Evolutionary conservation across 495 filamentous ascomycete genomes (phyloP).

Genomic region (Penicillium malachiteum): DNA sequence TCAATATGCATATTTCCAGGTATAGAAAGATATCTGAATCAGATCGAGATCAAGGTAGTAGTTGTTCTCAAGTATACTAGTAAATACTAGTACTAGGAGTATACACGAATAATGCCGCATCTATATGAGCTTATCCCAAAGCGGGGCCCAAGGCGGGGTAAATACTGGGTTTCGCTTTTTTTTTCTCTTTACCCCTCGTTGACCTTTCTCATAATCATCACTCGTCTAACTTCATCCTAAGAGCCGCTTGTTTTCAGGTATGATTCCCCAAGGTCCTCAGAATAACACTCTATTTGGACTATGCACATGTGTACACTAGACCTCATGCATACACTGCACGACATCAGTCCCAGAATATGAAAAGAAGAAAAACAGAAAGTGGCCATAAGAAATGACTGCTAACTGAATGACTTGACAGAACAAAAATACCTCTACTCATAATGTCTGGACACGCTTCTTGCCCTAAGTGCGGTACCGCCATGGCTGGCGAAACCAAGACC

Average conservation of each 20-base stretch:
- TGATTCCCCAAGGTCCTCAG: background rate
- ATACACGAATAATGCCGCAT: no score
- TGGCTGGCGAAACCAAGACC: conserved; percentile 28
- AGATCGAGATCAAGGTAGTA: no score
- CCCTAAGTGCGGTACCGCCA: conserved; percentile 36
- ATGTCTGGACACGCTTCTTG: conserved; percentile 34
- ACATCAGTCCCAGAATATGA: background rate
- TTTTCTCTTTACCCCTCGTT: conserved; percentile 8
- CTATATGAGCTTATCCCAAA: conserved; percentile 3
- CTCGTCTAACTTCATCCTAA: conserved; percentile 3
- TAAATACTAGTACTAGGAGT: no score
- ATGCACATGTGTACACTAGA: background rate
- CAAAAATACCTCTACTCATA: background rate
- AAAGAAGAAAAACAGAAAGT: background rate
- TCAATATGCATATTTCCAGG: no score
- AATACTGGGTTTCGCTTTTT: conserved; percentile 1
- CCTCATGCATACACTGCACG: background rate
- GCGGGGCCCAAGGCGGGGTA: conserved; percentile 21
- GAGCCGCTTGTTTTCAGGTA: background rate
- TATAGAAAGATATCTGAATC: no score
- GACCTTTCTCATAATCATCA: conserved; percentile 14
- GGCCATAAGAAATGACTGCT: background rate
- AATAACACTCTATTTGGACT: no score
- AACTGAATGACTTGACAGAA: background rate
- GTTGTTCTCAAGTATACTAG: no score